Evolutionary conservation across 2,329 filamentous ascomycete genomes (phyloP), one percentile per base, ranked within the genome.

Genomic region (Paracoccidioides lutzii): DNA sequence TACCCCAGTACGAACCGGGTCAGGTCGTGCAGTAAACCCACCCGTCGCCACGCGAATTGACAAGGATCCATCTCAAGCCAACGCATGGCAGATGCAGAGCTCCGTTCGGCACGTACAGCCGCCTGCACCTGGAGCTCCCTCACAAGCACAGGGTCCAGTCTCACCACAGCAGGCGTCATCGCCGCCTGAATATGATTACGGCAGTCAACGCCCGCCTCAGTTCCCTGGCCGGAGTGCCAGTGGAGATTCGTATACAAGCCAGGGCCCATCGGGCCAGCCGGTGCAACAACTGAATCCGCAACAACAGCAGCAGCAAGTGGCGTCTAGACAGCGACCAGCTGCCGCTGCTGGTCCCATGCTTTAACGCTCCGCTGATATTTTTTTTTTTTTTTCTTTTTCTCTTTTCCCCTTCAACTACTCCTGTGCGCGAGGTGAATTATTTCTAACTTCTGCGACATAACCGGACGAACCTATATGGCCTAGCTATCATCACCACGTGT

Each of bases 21-120:
- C 69, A 41, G 71, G 67, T 54, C 69, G 71, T 42, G 67, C 66
- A 55, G 70, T 67, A 54, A 73, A 71, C 55, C 64, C 69, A 7
- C 67, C 73, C 42, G 75, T 82, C 44, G 79, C 83, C 40, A 85
- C 72, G 71, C 78, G 65, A 56, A 88, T 95, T 53, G 90, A 96
- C 67, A 88, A 86, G n/a, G 91, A 97, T 66, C 88, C 87, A 4
- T 81, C 87, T 28, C 80, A 83, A 66, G 76, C 78, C 40, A 72
- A 73, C 53, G 80, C 87, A 4, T 89, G 85, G 83, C 85, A 89
- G 64, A 86, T 88, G 66, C 90, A 95, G 70, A 85, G 82, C 61
- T 90, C 87, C 51, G 89, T 91, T 43, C 82, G 90, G 51, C 87
- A 90, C 57, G 82, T 95, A 38, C 70, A 52, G 12, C 49, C 49